Base-by-base conservation (phyloP, 2,329 filamentous ascomycete species). In the Furcasterigmium sp. region DNA sequence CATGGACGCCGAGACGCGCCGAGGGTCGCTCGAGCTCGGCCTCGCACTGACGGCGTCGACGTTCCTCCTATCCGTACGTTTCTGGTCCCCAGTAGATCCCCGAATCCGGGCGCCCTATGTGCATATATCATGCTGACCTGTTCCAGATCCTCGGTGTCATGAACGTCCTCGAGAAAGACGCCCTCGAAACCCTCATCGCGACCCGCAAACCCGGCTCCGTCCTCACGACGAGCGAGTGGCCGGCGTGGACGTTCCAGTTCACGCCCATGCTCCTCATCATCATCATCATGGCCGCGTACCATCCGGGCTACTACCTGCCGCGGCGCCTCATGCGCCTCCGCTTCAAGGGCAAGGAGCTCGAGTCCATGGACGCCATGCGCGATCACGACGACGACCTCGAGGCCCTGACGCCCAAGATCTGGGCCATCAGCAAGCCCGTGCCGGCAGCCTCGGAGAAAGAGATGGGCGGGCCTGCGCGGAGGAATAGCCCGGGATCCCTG, bases 301-400 rank as follows among this genome's bases (percentile, higher is more conserved):
- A 47, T 18, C 48, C 48, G 4, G 48, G 48, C 28, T 28, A 28
- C 28, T 50, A 50, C 37, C 39, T 50, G 11, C 48, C 48, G 5
- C 39, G 20, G 39, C 43, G 43, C 14, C 28, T 50, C 17, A 45
- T 38, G 2, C 45, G 48, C 3, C 35, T 41, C 18, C 29, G 42
- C 15, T 14, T 47, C 17, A 45, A 40, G 39, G 30, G 40, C 11
- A 42, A 44, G 30, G 14, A 21, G 36, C 35, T 46, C 8, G 29
- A 20, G 14, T 20, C 19, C 19, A 41, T 41, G 39, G 28, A 34
- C 8, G 28, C 23, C 20, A n/a, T 45, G 6, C 38, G 37, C 17
- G 37, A 46, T 19, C 41, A 44, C 38, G 43, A 41, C 13, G 19
- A 41, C 14, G 4, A n/a, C n/a, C n/a, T n/a, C 3, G 39, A 18